Conservation (phyloP, 441 rosid species). For the Bruguiera hainesii region DNA sequence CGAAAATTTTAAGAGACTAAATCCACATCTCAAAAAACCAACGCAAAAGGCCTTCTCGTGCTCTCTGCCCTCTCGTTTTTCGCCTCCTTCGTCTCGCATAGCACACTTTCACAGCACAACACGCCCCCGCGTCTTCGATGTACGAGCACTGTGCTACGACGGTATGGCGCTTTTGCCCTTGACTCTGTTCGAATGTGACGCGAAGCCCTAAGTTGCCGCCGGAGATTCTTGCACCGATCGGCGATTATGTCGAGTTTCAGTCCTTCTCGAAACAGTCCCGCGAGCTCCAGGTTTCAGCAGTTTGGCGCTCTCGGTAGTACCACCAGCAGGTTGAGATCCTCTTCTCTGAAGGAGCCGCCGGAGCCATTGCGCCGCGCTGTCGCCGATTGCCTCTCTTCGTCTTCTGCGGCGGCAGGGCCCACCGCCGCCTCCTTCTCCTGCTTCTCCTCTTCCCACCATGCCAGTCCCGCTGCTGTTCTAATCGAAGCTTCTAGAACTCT, state of each 20-base stretch:
- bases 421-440: slow-evolving; percentile 40
- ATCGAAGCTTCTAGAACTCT: slow-evolving; percentile 92
- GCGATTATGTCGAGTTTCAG: slow-evolving; percentile 46
- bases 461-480: slow-evolving; percentile 48
- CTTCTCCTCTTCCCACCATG: slow-evolving; percentile 48
- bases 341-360: slow-evolving; percentile 77
- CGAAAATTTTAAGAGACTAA: not conserved
- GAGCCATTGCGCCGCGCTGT: slow-evolving; percentile 95
- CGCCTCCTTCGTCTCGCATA: not conserved
- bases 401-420: slow-evolving; percentile 41
- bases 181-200: slow-evolving; percentile 1
- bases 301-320: slow-evolving; percentile 32
- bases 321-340: slow-evolving; percentile 79
- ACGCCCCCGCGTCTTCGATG: not conserved
- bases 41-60: not conserved
- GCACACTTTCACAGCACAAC: not conserved
- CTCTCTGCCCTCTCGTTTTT: slow-evolving; percentile 11
- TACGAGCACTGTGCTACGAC: not conserved
- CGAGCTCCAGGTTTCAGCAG: slow-evolving; percentile 53
- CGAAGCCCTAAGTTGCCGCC: not conserved
- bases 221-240: slow-evolving; percentile 6
- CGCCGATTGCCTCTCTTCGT: slow-evolving; percentile 85
- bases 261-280: slow-evolving; percentile 61
- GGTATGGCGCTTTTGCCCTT: not conserved
- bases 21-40: not conserved